phyloP scores from a whole-genome alignment of 306 rosid species.

The Clitoria ternatea region DNA sequence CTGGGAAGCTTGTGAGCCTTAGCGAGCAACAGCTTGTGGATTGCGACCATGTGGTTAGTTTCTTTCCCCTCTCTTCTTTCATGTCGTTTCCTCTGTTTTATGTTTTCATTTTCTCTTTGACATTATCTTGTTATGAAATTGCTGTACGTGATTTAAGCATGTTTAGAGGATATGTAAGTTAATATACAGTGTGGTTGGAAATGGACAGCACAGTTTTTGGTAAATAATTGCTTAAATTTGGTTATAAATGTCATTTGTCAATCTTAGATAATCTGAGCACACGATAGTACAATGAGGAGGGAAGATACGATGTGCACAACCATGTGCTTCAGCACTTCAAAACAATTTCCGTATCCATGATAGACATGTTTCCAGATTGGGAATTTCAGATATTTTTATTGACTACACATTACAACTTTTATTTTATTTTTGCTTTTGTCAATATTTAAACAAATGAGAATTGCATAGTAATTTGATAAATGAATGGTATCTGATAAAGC shows the following conservation, averaged over 20 bases:
- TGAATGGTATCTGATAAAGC: not conserved
- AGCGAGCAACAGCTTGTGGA: constrained; percentile 99
- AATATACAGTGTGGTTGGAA: not conserved
- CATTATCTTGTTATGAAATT: not conserved
- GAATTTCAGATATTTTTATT: not conserved
- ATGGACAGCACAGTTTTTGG: not conserved
- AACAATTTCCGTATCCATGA: not conserved
- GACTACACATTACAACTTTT: not conserved
- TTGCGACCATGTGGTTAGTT: constrained; percentile 95
- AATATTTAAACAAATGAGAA: not conserved
- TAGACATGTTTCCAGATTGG: not conserved
- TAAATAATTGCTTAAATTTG: not conserved
- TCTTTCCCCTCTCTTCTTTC: not conserved
- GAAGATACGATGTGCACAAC: not conserved
- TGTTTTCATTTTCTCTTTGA: too few relatives aligned
- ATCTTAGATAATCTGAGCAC: not conserved
- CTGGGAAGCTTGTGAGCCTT: constrained; percentile 69
- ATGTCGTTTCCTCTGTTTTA: too few relatives aligned
- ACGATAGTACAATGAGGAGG: not conserved
- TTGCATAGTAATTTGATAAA: not conserved
- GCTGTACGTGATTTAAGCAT: not conserved
- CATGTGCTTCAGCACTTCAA: not conserved
- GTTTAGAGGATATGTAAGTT: not conserved
- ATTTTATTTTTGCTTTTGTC: not conserved
- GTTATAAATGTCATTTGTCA: not conserved